Base-by-base conservation (phyloP, 1,284 basidiomycete genomes). In the Nidula niveotomentosa region DNA sequence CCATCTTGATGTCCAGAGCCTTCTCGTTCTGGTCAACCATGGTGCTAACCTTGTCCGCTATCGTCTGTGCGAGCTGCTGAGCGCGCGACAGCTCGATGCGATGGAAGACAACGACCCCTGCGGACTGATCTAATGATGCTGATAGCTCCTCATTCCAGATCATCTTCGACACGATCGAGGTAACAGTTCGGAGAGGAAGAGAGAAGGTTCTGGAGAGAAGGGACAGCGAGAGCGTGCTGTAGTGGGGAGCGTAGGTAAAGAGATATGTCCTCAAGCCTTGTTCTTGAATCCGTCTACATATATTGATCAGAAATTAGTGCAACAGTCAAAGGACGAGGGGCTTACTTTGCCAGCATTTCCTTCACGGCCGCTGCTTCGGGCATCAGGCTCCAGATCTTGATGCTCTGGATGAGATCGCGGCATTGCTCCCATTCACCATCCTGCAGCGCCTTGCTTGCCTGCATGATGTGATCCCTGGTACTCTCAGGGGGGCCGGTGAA, bases 401-500 rank as follows among this genome's bases (percentile, higher is more conserved):
- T 98, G 63, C 91, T 90, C 65, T 94, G 85, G 58, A 99, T 88
- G 52, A 99, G 79, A 68, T 98, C 94, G 52, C 91, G 85, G 67
- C 94, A 97, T 67, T 90, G 88, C 71, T 96, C 91, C 97, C 97
- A 99, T 66, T 99, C 94, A 49, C 97, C 96, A 59, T 91, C 88
- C 75, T 98, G 95, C 53, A 99, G 76, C 4, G 97, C 96, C 76
- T 96, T 97, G 74, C 91, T 93, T 4, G 97, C 97, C 74, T 98
- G 96, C 93, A 99, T 98, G 71, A 99, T 96, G 72, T 99, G 96
- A 70, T 99, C 97, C 45, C 96, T 80, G 51, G 96, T 99, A 71
- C 94, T 98, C 76, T 99, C 97, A 34, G 97, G 97, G 2, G 97
- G 97, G 13, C 97, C 97, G 44, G 94, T 96, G 75, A 99, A 99